phyloP scores from a whole-genome alignment of 75 land plant species.

The Pinus tabuliformis region DNA sequence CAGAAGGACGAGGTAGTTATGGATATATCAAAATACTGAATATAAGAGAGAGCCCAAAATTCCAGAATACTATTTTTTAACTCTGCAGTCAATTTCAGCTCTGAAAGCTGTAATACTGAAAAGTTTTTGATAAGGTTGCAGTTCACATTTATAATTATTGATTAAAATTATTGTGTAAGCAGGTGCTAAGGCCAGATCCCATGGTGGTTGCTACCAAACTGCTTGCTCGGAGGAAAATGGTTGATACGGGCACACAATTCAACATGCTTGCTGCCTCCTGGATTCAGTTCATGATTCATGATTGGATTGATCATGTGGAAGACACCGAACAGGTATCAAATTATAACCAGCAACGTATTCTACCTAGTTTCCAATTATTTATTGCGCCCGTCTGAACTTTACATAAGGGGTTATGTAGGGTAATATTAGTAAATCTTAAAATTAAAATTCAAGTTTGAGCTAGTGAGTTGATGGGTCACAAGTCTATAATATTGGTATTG shows the following conservation, averaged over 20 bases:
- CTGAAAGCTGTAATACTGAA: too few relatives aligned
- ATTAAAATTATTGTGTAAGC: neutral
- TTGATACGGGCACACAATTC: slow-evolving; percentile 52
- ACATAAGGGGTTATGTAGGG: too few relatives aligned
- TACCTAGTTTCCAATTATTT: too few relatives aligned
- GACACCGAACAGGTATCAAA: slow-evolving; percentile 31
- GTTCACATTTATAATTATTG: neutral
- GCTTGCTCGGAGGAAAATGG: slow-evolving; percentile 31
- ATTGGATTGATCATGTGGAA: slow-evolving; percentile 74
- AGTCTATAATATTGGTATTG: too few relatives aligned
- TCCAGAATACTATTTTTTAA: neutral
- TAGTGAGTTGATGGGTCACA: too few relatives aligned
- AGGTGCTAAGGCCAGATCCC: slow-evolving; percentile 61
- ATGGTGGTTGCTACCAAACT: slow-evolving; percentile 57
- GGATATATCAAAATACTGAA: neutral
- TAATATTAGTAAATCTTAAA: too few relatives aligned
- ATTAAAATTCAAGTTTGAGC: too few relatives aligned
- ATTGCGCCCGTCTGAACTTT: too few relatives aligned
- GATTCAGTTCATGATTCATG: slow-evolving; percentile 79
- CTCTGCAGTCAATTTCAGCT: neutral
- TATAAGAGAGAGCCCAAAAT: too few relatives aligned
- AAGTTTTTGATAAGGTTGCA: neutral
- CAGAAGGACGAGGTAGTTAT: slow-evolving; percentile 11
- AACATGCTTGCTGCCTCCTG: slow-evolving; percentile 63
- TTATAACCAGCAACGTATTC: too few relatives aligned